phyloP scores from a whole-genome alignment of 345 rosid genomes.

The Ricinus communis region DNA sequence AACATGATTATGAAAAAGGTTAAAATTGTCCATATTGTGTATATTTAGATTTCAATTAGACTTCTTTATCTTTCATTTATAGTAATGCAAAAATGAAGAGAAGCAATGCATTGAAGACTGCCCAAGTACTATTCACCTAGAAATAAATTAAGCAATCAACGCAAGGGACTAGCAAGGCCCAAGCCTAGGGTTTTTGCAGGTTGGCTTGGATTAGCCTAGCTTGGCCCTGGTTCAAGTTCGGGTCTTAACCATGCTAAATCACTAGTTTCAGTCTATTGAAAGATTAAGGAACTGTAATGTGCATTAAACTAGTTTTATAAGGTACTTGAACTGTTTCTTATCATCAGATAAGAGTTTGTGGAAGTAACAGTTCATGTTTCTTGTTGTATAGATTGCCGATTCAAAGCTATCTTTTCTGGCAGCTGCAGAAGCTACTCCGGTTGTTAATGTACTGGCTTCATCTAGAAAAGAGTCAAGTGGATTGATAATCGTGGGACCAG shows the following conservation, averaged over 20 bases:
- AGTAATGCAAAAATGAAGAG: too few species aligned
- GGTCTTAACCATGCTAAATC: not conserved
- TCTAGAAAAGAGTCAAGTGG: slow-evolving; percentile 51
- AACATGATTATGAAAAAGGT: too few species aligned
- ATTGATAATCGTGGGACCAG: slow-evolving; percentile 73
- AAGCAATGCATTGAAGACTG: too few species aligned
- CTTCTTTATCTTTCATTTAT: too few species aligned
- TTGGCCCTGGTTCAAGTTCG: too few species aligned
- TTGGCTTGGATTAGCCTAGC: too few species aligned
- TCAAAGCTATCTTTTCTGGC: slow-evolving; percentile 73
- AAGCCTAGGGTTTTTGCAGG: too few species aligned
- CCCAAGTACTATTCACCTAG: too few species aligned
- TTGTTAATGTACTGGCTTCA: slow-evolving; percentile 51
- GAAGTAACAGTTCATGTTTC: slow-evolving; percentile 4
- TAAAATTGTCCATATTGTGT: too few species aligned
- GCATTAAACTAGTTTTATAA: not conserved
- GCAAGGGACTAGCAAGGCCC: too few species aligned
- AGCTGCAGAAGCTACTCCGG: slow-evolving; percentile 75
- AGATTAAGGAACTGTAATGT: not conserved
- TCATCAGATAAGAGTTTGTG: not conserved
- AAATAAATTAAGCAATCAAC: too few species aligned
- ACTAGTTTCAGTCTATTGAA: not conserved
- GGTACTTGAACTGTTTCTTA: not conserved
- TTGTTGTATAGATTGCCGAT: slow-evolving; percentile 48
- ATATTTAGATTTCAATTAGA: too few species aligned